phyloP scores from a whole-genome alignment of 2,329 filamentous ascomycete genomes.

The Penicillium capsulatum region DNA sequence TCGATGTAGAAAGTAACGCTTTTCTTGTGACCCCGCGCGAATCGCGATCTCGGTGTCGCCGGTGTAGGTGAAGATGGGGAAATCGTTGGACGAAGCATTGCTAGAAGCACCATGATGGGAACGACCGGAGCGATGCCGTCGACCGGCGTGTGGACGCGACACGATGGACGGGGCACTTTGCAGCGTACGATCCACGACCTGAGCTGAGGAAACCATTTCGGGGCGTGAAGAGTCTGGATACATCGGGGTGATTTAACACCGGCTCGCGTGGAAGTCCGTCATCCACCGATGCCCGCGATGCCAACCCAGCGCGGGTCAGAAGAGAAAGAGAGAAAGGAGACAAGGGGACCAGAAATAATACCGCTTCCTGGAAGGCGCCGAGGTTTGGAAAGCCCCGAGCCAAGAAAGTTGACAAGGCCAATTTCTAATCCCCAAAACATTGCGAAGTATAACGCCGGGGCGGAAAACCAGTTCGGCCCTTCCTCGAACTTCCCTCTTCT shows the following conservation, averaged over 20 bases:
- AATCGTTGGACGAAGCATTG: slow-evolving; percentile 77
- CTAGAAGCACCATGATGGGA: slow-evolving; percentile 71
- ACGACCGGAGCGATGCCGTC: slow-evolving; percentile 70
- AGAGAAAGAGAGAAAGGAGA: no score
- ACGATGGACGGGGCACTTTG: slow-evolving; percentile 60
- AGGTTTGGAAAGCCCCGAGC: no score
- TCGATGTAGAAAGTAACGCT: slow-evolving; percentile 80
- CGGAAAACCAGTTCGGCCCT: no score
- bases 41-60: slow-evolving; percentile 91
- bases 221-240: background rate
- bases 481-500: no score
- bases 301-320: no score
- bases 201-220: slow-evolving; percentile 43
- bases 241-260: no score
- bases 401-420: no score
- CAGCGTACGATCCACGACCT: slow-evolving; percentile 50
- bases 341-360: no score
- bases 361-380: slow-evolving; percentile 12
- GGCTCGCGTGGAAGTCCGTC: no score
- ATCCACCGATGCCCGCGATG: no score
- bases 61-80: slow-evolving; percentile 82
- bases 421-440: no score
- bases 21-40: slow-evolving; percentile 64
- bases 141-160: slow-evolving; percentile 57
- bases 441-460: no score